Base-by-base conservation (phyloP, 306 rosid genomes). In the Glycine soja region DNA sequence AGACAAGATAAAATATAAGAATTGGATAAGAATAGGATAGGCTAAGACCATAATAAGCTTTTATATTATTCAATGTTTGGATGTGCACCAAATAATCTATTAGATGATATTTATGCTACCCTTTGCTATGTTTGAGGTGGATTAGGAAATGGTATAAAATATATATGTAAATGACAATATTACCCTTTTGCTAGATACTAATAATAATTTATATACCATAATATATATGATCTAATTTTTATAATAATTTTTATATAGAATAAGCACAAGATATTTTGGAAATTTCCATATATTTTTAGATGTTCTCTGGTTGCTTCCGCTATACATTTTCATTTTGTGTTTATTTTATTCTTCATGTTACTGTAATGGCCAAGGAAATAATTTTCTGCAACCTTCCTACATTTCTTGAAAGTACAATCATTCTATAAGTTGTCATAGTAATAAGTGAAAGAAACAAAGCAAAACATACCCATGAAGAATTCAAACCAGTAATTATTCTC, bases 401-500 rank as follows among this genome's bases (percentile, higher is more conserved):
- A 70, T 58, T 81, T 81, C 67, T 63, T 75, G 72, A 85, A 42
- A 73, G 42, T 54, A 32, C 73, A 43, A 66, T 38, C 66, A 74
- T 63, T 74, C 56, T 30, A 36, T 34, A 36, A 78, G 48, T 50
- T 78, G 32, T 16, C 19, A 15, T 10, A 40, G 48, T 46, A 65
- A 40, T 19, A 61, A 68, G n/a, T 47, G 75, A 42, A 81, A 75
- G 64, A 81, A 71, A 66, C 58, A 64, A 64, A 40, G 70, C 8
- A 81, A 62, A 78, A 86, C 97, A 75, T 91, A 96, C 99, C 99
- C 91, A 93, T 88, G 86, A 96, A 96, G 83, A 96, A 92, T 86
- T 96, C 99, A 84, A 96, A 80, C 99, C 99, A 96, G 88, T 96
- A 93, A 80, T 88, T 90, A 74, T 83, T 96, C 88, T 93, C 99